phyloP scores from a whole-genome alignment of 352 stramenopile genomes.

The Phytopythium chamaehyphon region DNA sequence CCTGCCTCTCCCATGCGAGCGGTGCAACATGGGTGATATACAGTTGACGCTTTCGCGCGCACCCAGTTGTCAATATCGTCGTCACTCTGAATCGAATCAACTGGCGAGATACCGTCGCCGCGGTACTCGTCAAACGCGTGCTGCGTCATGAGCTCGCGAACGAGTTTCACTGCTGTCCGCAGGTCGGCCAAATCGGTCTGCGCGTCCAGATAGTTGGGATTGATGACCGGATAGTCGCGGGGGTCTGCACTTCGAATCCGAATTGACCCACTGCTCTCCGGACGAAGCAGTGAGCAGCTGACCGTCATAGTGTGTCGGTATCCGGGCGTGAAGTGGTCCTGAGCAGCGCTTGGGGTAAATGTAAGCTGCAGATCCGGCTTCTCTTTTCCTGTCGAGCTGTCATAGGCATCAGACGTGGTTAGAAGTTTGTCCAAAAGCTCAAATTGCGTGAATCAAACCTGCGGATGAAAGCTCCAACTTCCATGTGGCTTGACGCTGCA shows the following conservation, averaged over 20 bases:
- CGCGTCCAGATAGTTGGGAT: slow-evolving; percentile 73
- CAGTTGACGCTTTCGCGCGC: slow-evolving; percentile 56
- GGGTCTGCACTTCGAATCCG: slow-evolving; percentile 49
- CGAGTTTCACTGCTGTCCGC: slow-evolving; percentile 44
- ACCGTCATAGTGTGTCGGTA: slow-evolving; percentile 56
- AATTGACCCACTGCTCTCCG: slow-evolving; percentile 55
- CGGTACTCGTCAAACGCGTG: slow-evolving; percentile 64
- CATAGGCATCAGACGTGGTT: slow-evolving; percentile 7
- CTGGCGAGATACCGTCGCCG: slow-evolving; percentile 47
- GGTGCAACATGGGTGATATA: slow-evolving; percentile 74
- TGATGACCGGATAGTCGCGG: slow-evolving; percentile 48
- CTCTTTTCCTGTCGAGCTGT: slow-evolving; percentile 54
- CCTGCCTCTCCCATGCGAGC: slow-evolving; percentile 58
- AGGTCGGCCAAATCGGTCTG: slow-evolving; percentile 53
- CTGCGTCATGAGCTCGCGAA: slow-evolving; percentile 70
- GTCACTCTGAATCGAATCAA: slow-evolving; percentile 30
- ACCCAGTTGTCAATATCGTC: slow-evolving; percentile 65
- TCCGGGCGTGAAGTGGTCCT: slow-evolving; percentile 3
- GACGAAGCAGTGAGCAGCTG: slow-evolving; percentile 64
- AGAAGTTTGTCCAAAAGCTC: not conserved
- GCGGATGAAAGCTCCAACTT: slow-evolving; percentile 85
- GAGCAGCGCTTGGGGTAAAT: slow-evolving; percentile 77
- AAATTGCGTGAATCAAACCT: slow-evolving; percentile 26
- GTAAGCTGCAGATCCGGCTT: slow-evolving; percentile 87
- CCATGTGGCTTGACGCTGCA: slow-evolving; percentile 73